Base-by-base conservation (phyloP, 352 stramenopile species). In the Pythium scleroteichum region DNA sequence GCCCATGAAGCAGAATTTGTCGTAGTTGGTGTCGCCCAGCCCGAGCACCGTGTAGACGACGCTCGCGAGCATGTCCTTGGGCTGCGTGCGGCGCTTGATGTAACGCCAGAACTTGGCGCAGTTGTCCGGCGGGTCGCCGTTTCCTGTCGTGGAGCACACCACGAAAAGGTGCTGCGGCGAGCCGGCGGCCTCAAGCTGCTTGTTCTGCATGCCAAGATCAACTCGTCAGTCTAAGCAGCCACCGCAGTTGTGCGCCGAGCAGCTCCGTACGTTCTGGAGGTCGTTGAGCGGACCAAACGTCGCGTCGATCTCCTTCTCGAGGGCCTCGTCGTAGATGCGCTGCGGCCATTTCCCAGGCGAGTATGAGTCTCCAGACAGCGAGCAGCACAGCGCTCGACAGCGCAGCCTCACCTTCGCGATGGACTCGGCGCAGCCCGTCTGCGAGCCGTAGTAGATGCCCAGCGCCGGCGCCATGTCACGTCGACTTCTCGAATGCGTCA, bases 1-100 rank as follows among this genome's bases (percentile, higher is more conserved):
- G 22, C 87, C 93, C 62, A 88, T 88, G 47, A 94, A 90, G 71
- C 80, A 98, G 59, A 98, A 98, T 69, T 97, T 87, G 79, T 98
- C 92, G 69, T 99, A 99, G 76, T 99, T 99, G 40, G 95, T 98
- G 72, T 99, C 96, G 23, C 96, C 96, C 6, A 99, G 75, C 8
- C 70, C 96, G 5, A 99, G 79, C 23, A 98, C 90, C 22, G 82
- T 84, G 73, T 87, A 98, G 8, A 61, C 56, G 2, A 97, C 63
- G 35, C 88, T 83, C 47, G 65, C 51, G 27, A 98, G 82, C 45
- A 92, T 65, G 42, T 94, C 81, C 22, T 76, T 79, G 8, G 85
- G 78, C 54, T 92, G 85, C 51, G 78, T 90, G 46, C 92, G 80
- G 23, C 87, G 86, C 66, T 98, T 98, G 40, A 98, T 59, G 48